Base-by-base conservation (phyloP, 2,329 filamentous ascomycete species). In the Botrytis hyacinthi region DNA sequence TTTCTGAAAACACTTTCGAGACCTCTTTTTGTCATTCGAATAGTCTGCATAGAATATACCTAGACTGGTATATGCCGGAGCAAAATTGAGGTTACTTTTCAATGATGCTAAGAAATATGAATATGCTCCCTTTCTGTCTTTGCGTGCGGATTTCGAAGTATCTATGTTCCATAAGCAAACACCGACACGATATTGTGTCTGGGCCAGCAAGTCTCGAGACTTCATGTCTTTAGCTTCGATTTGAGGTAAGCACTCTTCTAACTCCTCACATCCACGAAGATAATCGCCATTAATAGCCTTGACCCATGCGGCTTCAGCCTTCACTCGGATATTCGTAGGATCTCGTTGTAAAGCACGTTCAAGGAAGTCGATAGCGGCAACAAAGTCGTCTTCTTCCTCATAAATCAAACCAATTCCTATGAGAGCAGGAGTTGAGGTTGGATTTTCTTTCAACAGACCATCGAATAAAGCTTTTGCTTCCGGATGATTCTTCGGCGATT, bases 41-140 rank as follows among this genome's bases (percentile, higher is more conserved):
- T 98, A 98, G 79, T 98, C 95, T 9, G 91, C 90, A 80, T 98
- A 99, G 83, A 92, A 99, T 12, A 95, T 86, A 26, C 96, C 96
- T 7, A 99, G 88, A 76, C 91, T 94, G 0, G 95, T 97, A 81
- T 98, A 99, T 3, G 95, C 91, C 0, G 96, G 93, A 1, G 96
- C 95, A 81, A 92, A 94, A 78, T 92, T 97, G 73, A 96, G 88
- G 78, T 98, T 93, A 71, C 91, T 93, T 82, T 95, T 95, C 71
- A 99, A 86, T 0, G 95, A 91, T 48, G 89, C 90, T 46, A 99
- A 84, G 82, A 97, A 97, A 78, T 90, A 92, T 48, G 90, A 86
- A 80, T 98, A 99, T 0, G 95, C 92, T 18, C 94, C 93, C 67
- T 89, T 90, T 61, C 95, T 92, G 79, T 92, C 90, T 82, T 92